Evolutionary conservation across 768 basidiomycete species (phyloP).

Genomic region (Mrakia blollopis): DNA sequence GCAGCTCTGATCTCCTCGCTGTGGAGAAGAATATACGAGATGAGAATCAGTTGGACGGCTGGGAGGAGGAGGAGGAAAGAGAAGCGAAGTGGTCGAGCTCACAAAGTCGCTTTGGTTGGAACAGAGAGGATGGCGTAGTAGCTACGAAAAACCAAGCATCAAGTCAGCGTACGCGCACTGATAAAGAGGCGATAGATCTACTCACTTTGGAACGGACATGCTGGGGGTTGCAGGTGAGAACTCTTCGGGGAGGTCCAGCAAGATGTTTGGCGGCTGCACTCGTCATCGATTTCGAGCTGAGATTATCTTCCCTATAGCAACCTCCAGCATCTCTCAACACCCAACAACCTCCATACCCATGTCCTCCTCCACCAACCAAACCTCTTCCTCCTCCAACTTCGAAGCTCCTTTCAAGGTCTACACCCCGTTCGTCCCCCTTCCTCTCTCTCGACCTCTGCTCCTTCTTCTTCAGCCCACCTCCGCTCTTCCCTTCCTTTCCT

Average conservation of each 20-base stretch:
- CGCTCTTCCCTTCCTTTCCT: background rate
- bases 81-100: background rate
- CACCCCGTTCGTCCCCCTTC: background rate
- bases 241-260: background rate
- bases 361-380: background rate
- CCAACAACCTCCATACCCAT: background rate
- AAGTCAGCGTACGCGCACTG: background rate
- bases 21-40: background rate
- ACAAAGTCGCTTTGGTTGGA: conserved; percentile 28
- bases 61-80: background rate
- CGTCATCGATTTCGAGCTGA: background rate
- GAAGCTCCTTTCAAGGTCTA: conserved; percentile 1
- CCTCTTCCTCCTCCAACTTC: too few species aligned
- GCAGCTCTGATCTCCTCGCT: conserved; percentile 33
- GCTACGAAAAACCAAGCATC: background rate
- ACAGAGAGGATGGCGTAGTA: conserved; percentile 28
- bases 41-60: background rate
- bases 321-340: background rate
- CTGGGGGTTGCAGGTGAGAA: background rate
- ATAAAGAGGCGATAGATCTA: background rate
- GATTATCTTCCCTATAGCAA: background rate
- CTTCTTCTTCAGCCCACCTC: background rate
- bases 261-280: background rate
- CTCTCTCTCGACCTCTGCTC: background rate
- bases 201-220: conserved; percentile 10